Percentiles rank a stretch among this genome's conserved stretches.
phyloP scores from a whole-genome alignment of 2,329 filamentous ascomycete species.

The Lasiodiplodia sp. region DNA sequence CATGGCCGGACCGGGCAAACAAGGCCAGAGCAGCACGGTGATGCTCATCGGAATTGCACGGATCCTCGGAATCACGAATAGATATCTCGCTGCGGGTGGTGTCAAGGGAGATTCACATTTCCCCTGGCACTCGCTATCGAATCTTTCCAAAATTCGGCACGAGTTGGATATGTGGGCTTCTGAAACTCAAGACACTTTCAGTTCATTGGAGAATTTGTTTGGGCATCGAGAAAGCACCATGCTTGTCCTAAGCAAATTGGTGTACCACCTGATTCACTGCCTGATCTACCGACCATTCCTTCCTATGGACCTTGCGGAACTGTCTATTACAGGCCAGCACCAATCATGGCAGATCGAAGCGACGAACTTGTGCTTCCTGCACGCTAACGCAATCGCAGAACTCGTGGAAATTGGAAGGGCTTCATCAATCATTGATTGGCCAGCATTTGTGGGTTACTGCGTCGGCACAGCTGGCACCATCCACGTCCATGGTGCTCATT shows the following conservation, averaged over 20 bases:
- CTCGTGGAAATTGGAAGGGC: constrained; percentile 80
- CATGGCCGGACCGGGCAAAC: constrained; percentile 71
- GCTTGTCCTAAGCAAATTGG: constrained; percentile 81
- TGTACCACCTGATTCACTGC: constrained; percentile 87
- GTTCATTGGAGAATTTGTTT: constrained; percentile 76
- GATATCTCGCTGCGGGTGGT: constrained; percentile 82
- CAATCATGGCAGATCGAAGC: constrained; percentile 94
- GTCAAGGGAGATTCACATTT: constrained; percentile 91
- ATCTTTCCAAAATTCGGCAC: constrained; percentile 83
- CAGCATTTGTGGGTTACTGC: constrained; percentile 85
- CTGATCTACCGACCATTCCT: constrained; percentile 87
- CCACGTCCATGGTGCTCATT: constrained; percentile 85
- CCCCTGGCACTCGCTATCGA: constrained; percentile 87
- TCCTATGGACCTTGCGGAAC: constrained; percentile 81
- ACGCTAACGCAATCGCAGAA: constrained; percentile 83
- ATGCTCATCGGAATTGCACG: constrained; percentile 86
- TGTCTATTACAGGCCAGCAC: constrained; percentile 80
- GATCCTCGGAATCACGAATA: constrained; percentile 82
- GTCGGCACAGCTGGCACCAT: constrained; percentile 87
- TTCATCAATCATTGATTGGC: constrained; percentile 80
- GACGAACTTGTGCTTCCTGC: constrained; percentile 84
- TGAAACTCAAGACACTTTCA: constrained; percentile 80
- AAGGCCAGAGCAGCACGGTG: constrained; percentile 75
- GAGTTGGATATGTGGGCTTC: constrained; percentile 86
- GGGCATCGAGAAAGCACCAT: constrained; percentile 79